These are phyloP conservation scores for Ustilago nuda DNA, from an alignment of 1,284 basidiomycete species.

Conservation along the genomic window DNA sequence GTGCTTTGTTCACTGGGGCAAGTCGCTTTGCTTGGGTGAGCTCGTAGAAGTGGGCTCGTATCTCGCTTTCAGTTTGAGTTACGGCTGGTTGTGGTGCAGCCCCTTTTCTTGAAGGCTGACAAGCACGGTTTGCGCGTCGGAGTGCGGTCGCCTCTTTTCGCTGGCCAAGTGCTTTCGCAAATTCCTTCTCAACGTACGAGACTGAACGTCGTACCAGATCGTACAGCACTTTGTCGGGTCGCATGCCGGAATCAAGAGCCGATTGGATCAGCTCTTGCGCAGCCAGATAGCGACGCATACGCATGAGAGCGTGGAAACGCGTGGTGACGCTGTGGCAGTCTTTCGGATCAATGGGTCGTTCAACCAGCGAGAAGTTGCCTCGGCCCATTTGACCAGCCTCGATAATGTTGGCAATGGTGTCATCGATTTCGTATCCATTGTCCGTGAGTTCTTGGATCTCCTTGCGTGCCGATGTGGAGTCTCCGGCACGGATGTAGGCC, in stretches of 20 bases:
- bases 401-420: slow-evolving; percentile 41
- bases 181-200: slow-evolving; percentile 23
- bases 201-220: slow-evolving; percentile 24
- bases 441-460: slow-evolving; percentile 33
- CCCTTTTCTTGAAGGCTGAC: background rate
- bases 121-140: background rate
- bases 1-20: slow-evolving; percentile 4
- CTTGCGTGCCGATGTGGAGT: slow-evolving; percentile 16
- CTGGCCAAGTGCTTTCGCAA: slow-evolving; percentile 3
- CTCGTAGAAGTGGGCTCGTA: slow-evolving; percentile 17
- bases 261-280: slow-evolving; percentile 41
- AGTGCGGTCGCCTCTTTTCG: background rate
- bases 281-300: slow-evolving; percentile 22
- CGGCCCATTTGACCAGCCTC: slow-evolving; percentile 33
- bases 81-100: background rate
- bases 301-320: slow-evolving; percentile 37
- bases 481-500: slow-evolving; percentile 27
- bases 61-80: background rate
- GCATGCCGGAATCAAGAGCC: slow-evolving; percentile 30
- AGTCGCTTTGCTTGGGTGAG: slow-evolving; percentile 14
- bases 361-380: slow-evolving; percentile 19
- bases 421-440: slow-evolving; percentile 39
- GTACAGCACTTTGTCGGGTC: slow-evolving; percentile 32
- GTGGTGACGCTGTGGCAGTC: slow-evolving; percentile 37
- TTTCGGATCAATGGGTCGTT: slow-evolving; percentile 13